Base-by-base conservation (phyloP, 1,284 basidiomycete species). In the Ceratobasidium sp. region DNA sequence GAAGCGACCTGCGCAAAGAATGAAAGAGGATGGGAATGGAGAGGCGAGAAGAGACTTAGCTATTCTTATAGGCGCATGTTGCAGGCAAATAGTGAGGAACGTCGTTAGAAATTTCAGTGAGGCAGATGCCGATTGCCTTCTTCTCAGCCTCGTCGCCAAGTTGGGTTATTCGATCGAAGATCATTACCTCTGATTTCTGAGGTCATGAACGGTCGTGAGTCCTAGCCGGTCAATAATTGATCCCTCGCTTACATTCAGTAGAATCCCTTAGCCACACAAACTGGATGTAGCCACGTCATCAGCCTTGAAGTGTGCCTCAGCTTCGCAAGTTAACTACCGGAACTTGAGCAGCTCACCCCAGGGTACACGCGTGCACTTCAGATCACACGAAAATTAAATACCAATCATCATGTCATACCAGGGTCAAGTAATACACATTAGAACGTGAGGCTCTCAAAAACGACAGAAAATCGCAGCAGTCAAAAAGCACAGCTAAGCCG, bases 401-500 rank as follows among this genome's bases (percentile, higher is more conserved):
- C 3, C 53, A 57, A 34, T 57, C 53, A 57, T 57, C 53, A 57
- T 57, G 30, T 39, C 53, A 57, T 57, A 57, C 3, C n/a, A 1
- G 21, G 26, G 26, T 57, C 53, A 39, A 21, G 53, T 57, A 57
- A 26, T 57, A 57, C 53, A 57, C 26, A 61, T 46, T 32, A 48
- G 18, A 61, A 41, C 41, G 23, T 21, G 28, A 28, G 21, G 59
- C 41, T 12, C 59, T 46, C 59, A 61, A 43, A 46, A 61, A 61
- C 43, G 45, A 61, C 43, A 32, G 59, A 61, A 61, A 39, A 23
- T 28, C 43, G 14, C n/a, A 61, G 32, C 23, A 12, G 46, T 28
- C 23, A 48, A 3, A 48, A 45, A 30, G 16, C 43, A 16, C 6
- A 28, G n/a, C 79, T 79, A 83, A 62, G 79, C 78, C 69, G 82